phyloP scores from a whole-genome alignment of 1,139 yeast genomes.

The Petasospora rhodanensis region DNA sequence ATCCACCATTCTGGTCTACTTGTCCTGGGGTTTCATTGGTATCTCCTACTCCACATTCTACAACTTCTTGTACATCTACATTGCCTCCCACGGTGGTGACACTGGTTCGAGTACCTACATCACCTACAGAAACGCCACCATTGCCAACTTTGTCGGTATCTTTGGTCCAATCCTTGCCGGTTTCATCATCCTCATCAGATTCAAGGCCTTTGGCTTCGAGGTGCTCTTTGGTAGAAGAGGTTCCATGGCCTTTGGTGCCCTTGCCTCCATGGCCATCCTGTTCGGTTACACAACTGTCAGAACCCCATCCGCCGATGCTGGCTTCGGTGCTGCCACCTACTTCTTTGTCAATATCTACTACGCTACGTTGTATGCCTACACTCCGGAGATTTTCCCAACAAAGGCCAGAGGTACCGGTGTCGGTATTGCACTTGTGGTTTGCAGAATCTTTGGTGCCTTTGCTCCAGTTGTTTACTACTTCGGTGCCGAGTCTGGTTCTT shows the following conservation, averaged over 20 bases:
- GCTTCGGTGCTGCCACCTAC: conserved; percentile 47
- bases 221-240: conserved; percentile 47
- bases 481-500: conserved; percentile 37
- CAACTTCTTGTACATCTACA: conserved; percentile 39
- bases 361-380: conserved; percentile 46
- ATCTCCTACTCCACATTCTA: conserved; percentile 40
- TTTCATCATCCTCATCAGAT: conserved; percentile 32
- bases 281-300: conserved; percentile 55
- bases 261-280: conserved; percentile 48
- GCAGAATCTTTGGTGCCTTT: conserved; percentile 40
- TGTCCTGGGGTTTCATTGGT: conserved; percentile 42
- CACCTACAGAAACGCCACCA: conserved; percentile 50
- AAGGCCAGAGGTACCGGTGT: conserved; percentile 50
- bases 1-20: conserved; percentile 32
- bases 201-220: conserved; percentile 28
- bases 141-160: conserved; percentile 46
- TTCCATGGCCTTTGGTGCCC: conserved; percentile 49
- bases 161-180: conserved; percentile 59
- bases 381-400: conserved; percentile 51
- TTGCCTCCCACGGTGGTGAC: conserved; percentile 38
- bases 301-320: conserved; percentile 47
- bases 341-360: conserved; percentile 48
- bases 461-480: conserved; percentile 49
- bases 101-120: conserved; percentile 29
- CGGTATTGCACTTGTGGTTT: conserved; percentile 40